Percentiles rank a stretch among this genome's conserved stretches.
Conservation (phyloP, 2,329 filamentous ascomycete species). For the Grosmannia huntii region DNA sequence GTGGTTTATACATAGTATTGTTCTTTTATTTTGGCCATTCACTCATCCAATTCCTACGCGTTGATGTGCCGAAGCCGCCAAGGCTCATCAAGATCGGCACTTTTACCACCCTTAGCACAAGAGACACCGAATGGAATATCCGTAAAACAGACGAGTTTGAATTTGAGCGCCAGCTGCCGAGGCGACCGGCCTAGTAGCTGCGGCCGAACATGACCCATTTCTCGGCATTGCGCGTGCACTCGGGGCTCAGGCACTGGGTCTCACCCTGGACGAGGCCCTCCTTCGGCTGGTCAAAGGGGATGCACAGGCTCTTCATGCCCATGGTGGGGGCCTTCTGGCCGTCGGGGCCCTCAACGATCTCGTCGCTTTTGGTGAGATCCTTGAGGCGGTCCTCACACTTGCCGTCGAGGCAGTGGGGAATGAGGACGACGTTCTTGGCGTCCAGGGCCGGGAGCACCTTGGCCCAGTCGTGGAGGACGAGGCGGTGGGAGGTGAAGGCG, state of each 20-base stretch:
- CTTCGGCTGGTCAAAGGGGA: constrained; percentile 68
- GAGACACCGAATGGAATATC: background rate
- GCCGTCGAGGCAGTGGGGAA: constrained; percentile 71
- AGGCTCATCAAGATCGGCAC: background rate
- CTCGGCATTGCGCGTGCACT: constrained; percentile 64
- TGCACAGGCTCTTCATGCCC: constrained; percentile 63
- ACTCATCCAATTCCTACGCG: background rate
- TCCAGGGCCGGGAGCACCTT: constrained; percentile 86
- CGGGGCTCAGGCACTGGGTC: constrained; percentile 86
- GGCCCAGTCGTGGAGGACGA: constrained; percentile 75
- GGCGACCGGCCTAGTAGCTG: constrained; percentile 36
- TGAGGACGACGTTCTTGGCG: constrained; percentile 81
- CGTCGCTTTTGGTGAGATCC: constrained; percentile 71
- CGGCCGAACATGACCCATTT: constrained; percentile 89
- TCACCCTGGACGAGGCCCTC: constrained; percentile 64
- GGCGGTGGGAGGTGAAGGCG: constrained; percentile 67
- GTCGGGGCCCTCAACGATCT: constrained; percentile 34
- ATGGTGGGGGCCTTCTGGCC: constrained; percentile 42
- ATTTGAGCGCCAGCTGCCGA: background rate
- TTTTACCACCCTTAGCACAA: background rate
- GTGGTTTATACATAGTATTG: background rate
- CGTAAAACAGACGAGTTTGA: background rate
- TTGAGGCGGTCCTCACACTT: constrained; percentile 93
- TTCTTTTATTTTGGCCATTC: background rate
- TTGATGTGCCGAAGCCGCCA: background rate